Conservation (phyloP, 202 grass and related monocot species). For the Schoenoplectus triqueter region DNA sequence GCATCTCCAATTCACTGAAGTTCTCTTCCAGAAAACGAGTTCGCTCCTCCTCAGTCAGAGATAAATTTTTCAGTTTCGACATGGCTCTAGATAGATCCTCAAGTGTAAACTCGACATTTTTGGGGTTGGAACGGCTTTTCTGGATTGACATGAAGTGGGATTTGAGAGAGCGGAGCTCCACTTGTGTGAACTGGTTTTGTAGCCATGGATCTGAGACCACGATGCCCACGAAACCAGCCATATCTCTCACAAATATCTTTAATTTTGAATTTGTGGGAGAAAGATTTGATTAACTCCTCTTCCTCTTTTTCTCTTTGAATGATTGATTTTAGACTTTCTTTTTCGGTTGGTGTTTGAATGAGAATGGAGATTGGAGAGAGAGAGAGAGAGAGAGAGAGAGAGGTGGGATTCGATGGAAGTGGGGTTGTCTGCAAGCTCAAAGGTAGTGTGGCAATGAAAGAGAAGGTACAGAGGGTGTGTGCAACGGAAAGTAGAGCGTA, state of each 20-base stretch:
- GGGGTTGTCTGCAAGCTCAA: constrained; percentile 27
- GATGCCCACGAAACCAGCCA: constrained; percentile 77
- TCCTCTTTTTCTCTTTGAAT: background rate
- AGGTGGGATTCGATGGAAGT: background rate
- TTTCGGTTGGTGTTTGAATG: constrained; percentile 35
- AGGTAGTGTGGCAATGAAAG: constrained; percentile 24
- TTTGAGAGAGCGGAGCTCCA: constrained; percentile 79
- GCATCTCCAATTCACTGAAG: constrained; percentile 24
- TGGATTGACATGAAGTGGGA: constrained; percentile 43
- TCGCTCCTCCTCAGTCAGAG: constrained; percentile 26
- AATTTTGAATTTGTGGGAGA: constrained; percentile 19
- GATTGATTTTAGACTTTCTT: background rate
- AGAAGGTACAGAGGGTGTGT: constrained; percentile 26
- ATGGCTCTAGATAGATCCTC: constrained; percentile 29
- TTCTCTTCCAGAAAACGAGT: constrained; percentile 30
- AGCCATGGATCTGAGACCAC: constrained; percentile 73
- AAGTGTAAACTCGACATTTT: constrained; percentile 25
- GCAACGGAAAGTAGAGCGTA: constrained; percentile 40
- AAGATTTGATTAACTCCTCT: constrained; percentile 14
- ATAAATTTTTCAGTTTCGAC: constrained; percentile 1
- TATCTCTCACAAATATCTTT: constrained; percentile 20
- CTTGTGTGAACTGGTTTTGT: constrained; percentile 93
- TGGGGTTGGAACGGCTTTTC: background rate
- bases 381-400: constrained; percentile 28
- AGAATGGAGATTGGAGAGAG: background rate